Conservation (phyloP, 371 early-diverging fungal genomes). For the Spraguea lophii region DNA sequence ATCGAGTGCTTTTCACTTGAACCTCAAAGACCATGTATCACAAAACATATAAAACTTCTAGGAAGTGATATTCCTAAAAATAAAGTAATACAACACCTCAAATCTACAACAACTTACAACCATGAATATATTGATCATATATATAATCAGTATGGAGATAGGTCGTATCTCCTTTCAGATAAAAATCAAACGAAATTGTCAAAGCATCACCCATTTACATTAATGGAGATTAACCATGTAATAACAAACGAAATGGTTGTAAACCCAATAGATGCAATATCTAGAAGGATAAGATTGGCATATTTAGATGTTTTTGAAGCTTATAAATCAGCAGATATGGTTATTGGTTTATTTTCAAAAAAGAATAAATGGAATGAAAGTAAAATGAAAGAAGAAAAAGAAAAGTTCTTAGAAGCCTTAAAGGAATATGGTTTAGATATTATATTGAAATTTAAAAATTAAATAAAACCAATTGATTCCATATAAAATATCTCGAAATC, state of each 20-base stretch:
- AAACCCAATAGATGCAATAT: slow-evolving; percentile 70
- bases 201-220: slow-evolving; percentile 68
- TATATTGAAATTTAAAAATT: too few species aligned
- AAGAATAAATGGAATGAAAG: too few species aligned
- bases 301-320: slow-evolving; percentile 81
- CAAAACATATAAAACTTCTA: slow-evolving; percentile 57
- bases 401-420: too few species aligned
- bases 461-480: too few species aligned
- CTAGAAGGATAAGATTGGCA: slow-evolving; percentile 70
- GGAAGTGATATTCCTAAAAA: slow-evolving; percentile 70
- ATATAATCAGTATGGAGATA: slow-evolving; percentile 78
- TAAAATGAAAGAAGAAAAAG: too few species aligned
- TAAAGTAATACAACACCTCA: slow-evolving; percentile 71
- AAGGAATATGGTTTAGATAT: too few species aligned
- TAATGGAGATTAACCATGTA: slow-evolving; percentile 77
- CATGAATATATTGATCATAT: too few species aligned
- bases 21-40: slow-evolving; percentile 48
- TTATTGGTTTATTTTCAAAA: too few species aligned
- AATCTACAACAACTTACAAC: too few species aligned
- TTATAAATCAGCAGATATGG: too few species aligned
- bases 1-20: slow-evolving; percentile 51
- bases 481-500: too few species aligned
- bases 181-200: slow-evolving; percentile 49
- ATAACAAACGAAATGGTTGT: slow-evolving; percentile 72
- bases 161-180: slow-evolving; percentile 51